Percentiles rank a stretch among this genome's conserved stretches.
Conservation (phyloP, 2,329 filamentous ascomycete genomes). For the Microthyrium microscopicum region DNA sequence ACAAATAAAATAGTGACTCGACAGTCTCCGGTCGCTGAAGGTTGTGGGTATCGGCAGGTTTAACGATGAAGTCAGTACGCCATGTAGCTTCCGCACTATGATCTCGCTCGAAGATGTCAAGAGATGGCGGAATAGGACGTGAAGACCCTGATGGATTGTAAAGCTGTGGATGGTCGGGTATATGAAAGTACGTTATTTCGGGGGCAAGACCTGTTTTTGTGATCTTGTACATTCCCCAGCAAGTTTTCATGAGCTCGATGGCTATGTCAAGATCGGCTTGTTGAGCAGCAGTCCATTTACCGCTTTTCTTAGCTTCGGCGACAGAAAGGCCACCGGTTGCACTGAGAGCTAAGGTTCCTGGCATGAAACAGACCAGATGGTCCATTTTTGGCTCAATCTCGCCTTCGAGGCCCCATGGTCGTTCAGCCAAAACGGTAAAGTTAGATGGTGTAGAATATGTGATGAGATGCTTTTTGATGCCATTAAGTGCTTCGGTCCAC, state of each 20-base stretch:
- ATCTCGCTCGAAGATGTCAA: constrained; percentile 26
- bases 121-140: constrained; percentile 24
- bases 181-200: constrained; percentile 84
- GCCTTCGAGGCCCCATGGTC: constrained; percentile 53
- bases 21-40: constrained; percentile 90
- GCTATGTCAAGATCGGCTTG: constrained; percentile 80
- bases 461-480: constrained; percentile 80
- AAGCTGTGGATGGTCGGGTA: constrained; percentile 50
- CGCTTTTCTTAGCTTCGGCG: constrained; percentile 53
- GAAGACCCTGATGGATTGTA: constrained; percentile 35
- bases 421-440: constrained; percentile 81
- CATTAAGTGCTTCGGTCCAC: constrained; percentile 75
- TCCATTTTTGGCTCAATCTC: constrained; percentile 82
- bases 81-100: constrained; percentile 47
- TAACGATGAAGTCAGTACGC: constrained; percentile 65
- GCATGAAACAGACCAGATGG: constrained; percentile 93
- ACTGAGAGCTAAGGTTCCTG: constrained; percentile 81
- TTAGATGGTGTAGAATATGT: constrained; percentile 69
- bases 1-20: constrained; percentile 97
- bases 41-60: constrained; percentile 75
- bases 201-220: constrained; percentile 83
- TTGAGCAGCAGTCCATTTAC: constrained; percentile 57
- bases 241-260: constrained; percentile 84
- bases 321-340: constrained; percentile 67
- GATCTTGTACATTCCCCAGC: constrained; percentile 91